Evolutionary conservation across 2,329 filamentous ascomycete species (phyloP), one percentile per base, ranked within the genome.

Genomic region (Venturia asperata): DNA sequence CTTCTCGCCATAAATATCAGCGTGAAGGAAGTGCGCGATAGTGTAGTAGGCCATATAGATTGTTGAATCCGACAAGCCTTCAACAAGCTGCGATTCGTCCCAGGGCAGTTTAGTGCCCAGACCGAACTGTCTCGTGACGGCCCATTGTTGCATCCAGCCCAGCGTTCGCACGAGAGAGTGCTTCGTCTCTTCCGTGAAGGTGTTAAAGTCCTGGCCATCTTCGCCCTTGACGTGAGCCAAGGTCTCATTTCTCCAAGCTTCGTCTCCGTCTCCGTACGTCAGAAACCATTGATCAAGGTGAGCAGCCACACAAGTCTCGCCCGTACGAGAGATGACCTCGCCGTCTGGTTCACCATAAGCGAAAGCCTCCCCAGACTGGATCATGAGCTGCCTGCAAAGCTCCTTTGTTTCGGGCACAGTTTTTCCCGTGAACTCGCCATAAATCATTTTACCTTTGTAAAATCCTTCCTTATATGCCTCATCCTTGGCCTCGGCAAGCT

Each of bases 281-380:
- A 99, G 81, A 79, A 96, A 99, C 92, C 94, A 99, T 78, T 99
- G 94, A 71, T 97, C 93, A 73, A 97, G 87, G 69, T 93, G 87
- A 39, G 92, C 90, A 67, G 94, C 93, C 66, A 96, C 92, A 74
- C 94, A 97, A 70, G 95, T 91, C 73, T 97, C 93, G 37, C 88
- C 91, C 70, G 90, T 95, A 76, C 94, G 85, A 73, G 89, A 93
- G 67, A 95, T 86, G 69, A 97, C 94, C 76, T 89, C 85, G 71
- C 89, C 88, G 76, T 97, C 92, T 2, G 94, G 94, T 76, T 99
- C 94, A 15, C 91, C 92, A 74, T 97, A 99, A 70, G 87, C 86
- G 76, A 99, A 97, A 17, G 92, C 94, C 68, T 90, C 82, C 0
- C 87, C 87, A 49, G 84, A 83, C 64, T 92, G 86, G 67, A 96